Evolutionary conservation across 148 eudicot species (phyloP), one percentile per base, ranked within the genome.

Genomic region (Camellia lanceoleosa): DNA sequence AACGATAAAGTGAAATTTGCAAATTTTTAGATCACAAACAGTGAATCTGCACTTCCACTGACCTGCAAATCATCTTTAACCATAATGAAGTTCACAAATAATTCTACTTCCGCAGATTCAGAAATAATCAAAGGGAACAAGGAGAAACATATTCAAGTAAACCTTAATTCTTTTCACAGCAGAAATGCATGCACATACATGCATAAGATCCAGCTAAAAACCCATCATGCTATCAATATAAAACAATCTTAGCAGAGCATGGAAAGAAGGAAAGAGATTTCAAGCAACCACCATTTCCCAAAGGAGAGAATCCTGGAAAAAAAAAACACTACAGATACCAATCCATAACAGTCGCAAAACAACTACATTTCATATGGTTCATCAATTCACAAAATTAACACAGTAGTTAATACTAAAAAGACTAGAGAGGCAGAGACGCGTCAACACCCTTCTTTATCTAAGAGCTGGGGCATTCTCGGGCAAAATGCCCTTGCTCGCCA

Each of bases 401-500:
- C n/a, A 68, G 73, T 0, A 18, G 18, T 8, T 46, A 23, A 44
- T 43, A 69, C 52, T 3, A 46, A 69, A n/a, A 69, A 3, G 18
- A 10, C 6, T 8, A 46, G 7, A 19, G 44, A 49, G 71, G 54
- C 23, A 7, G 73, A 6, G 44, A 6, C 1, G 16, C 5, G 6
- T 7, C 6, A 46, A 46, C 12, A 46, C 7, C 7, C 13, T 9
- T 5, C 16, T 69, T 18, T 2, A 3, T 23, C 73, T 20, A 69
- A 69, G 73, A 43, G 52, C 18, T 69, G 2, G 73, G 73, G 73
- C 73, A 69, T 46, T 69, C 73, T 44, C 73, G 73, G n/a, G 73
- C 73, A 6, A 69, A 69, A 69, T 69, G 73, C 30, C 73, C 73
- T 69, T 69, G 73, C 73, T 69, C 73, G 23, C 73, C 73, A 69